A percentile compares a stretch with the other conserved stretches of the same genome.
These are phyloP conservation scores for Agastache rugosa DNA, from an alignment of 257 asterid species.

Conservation along the genomic window DNA sequence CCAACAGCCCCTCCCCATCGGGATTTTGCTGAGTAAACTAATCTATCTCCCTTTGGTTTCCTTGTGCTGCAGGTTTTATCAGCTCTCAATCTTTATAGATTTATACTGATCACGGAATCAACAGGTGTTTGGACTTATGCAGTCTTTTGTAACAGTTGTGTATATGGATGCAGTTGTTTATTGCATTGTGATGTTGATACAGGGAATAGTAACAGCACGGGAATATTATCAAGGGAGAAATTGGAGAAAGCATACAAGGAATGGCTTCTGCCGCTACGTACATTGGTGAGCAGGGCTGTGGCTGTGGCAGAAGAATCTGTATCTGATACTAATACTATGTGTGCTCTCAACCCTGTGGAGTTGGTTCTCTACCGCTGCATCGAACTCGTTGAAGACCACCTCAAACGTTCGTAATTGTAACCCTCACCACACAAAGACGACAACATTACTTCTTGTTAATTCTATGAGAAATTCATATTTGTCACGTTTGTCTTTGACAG, in stretches of 20 bases:
- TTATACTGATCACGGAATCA: constrained; percentile 72
- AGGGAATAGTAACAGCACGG: constrained; percentile 73
- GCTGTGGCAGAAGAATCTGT: constrained; percentile 22
- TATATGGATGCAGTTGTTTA: neutral
- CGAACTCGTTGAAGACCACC: constrained; percentile 71
- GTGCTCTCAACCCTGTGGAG: constrained; percentile 77
- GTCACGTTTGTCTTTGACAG: neutral
- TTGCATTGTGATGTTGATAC: constrained; percentile 38
- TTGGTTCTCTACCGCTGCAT: constrained; percentile 78
- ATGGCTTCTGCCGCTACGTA: constrained; percentile 90
- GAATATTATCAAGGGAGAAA: constrained; percentile 57
- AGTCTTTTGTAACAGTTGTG: neutral
- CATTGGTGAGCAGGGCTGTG: constrained; percentile 50
- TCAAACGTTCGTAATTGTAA: constrained; percentile 38
- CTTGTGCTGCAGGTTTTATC: constrained; percentile 72
- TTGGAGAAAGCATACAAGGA: constrained; percentile 60
- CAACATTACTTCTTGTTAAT: neutral
- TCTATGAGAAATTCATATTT: neutral
- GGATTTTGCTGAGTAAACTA: constrained; percentile 21
- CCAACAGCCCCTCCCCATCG: neutral
- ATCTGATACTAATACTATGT: constrained; percentile 22
- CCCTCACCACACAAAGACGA: neutral
- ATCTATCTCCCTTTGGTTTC: constrained; percentile 18
- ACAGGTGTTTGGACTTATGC: constrained; percentile 47
- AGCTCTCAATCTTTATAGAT: constrained; percentile 89